Base-by-base conservation (phyloP, 352 stramenopile species). In the Phytophthora citricola region DNA sequence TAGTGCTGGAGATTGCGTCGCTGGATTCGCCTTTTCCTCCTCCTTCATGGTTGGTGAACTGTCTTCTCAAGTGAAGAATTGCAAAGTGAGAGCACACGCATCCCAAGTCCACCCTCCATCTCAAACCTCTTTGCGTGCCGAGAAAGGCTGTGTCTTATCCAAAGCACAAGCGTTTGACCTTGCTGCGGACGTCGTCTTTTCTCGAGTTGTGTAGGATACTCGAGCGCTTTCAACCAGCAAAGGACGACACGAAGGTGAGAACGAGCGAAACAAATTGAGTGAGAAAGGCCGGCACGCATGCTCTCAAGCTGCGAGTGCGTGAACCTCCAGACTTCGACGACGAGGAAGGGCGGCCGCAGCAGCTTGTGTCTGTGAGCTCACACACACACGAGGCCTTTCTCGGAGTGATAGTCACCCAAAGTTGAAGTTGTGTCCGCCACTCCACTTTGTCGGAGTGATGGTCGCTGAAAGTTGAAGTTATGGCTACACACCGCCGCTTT, bases 391-490 rank as follows among this genome's bases (percentile, higher is more conserved):
- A 26, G 24, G 10, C 31, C 58, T 73, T 76, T 76, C 46, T 59
- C 4, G 41, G 69, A 77, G 55, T 77, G 69, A 77, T 77, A 48
- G 53, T 77, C 53, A 5, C 11, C 10, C 5, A 20, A 69, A 52
- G 56, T 76, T 73, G 63, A 69, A 76, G 57, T 76, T 76, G 38
- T 58, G 53, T 69, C 1, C 11, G 10, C 32, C 39, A 71, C 52
- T 63, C 27, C 51, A 65, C 12, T 6, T 60, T 72, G 45, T 36
- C 9, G 14, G 61, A 48, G 27, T 47, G 14, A 59, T n/a, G 17
- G 24, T 68, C 50, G 14, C 2, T 17, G 11, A 41, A 26, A 34
- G 9, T 20, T 53, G 31, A 26, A 26, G 24, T 26, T 26, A 20
- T 20, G 17, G 17, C 17, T 20, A 20, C 17, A 20, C 17, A 20